Base-by-base conservation (phyloP, 805 yeast genomes). In the Candida fluviatilis region DNA sequence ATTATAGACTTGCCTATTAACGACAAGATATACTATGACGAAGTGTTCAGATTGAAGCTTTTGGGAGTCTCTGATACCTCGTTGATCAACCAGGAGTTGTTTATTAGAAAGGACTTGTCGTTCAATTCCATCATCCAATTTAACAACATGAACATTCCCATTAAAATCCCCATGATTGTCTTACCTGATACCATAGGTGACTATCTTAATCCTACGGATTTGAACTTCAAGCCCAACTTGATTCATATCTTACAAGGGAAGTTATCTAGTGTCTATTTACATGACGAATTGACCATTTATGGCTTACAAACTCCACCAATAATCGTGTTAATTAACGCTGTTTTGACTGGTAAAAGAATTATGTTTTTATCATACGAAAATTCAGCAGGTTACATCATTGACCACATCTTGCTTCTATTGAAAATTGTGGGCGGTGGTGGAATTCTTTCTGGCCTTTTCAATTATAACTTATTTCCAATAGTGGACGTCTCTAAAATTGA, bases 401-500 rank as follows among this genome's bases (percentile, higher is more conserved):
- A 57, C 63, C 53, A 62, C 58, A 30, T 59, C 42, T 39, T 72
- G 61, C 40, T 73, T 51, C 50, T 64, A 36, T 38, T 61, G 57
- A 55, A 73, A 54, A 51, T 78, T 31, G 64, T 73, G 35, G 51
- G 64, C 37, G 65, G 72, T 26, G 60, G 66, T 34, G 62, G 78
- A 37, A 57, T 75, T 39, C 48, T 72, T 52, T 49, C 71, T 46
- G 66, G 75, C 35, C 32, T 64, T 31, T 50, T 66, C 23, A 49
- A 63, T 58, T 49, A 56, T 62, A 51, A 67, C 58, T 43, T 77
- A 17, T 73, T 76, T 47, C 89, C 89, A 2, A 70, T 78, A 21
- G 62, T 80, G 30, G 89, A 82, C 45, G 73, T 81, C 1, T 75
- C 82, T 2, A 72, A 78, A 42, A 60, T 80, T 31, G 80, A 76